Evolutionary conservation across 352 stramenopile genomes (phyloP), one percentile per base, ranked within the genome.

Genomic region (Pythium sp.): DNA sequence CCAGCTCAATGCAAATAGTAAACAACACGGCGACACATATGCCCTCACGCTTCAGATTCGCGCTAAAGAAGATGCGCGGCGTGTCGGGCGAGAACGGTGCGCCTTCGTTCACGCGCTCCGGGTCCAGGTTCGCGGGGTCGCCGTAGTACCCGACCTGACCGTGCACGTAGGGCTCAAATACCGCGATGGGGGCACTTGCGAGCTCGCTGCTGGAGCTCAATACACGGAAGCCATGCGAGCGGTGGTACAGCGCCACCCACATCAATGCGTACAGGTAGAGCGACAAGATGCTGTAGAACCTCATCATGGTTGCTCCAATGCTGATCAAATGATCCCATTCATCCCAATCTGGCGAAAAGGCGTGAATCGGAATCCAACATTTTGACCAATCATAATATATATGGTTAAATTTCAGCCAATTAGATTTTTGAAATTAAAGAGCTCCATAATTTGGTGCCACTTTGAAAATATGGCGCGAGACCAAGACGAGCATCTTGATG

Each of bases 61-160:
- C 65, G 14, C 72, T 71, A 57, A 89, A 78, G 67, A 77, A 86
- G 63, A 95, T 71, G 14, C 86, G 76, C 58, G 85, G 71, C 49
- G 80, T 80, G 74, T 97, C 78, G 24, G 87, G 75, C 20, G 89
- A 87, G 73, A 89, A 93, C 55, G 83, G 80, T 57, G 81, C 68
- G 61, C 90, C 91, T 77, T 97, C 88, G 72, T 98, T 96, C n/a
- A 96, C 76, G 34, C 82, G 73, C 62, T 94, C 86, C 1, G 82
- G 72, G 26, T 78, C 68, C 9, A 74, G 80, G 60, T 93, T 91
- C 15, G 67, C 53, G 3, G 87, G 81, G 65, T 98, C 87, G 55
- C 92, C 89, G 46, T 91, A 93, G 67, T 90, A 89, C 15, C 89
- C 92, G 1, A 95, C 93, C 56, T 81, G 82, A 18, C 93, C 92